Base-by-base conservation (phyloP, 495 filamentous ascomycete genomes). In the Pyronema domesticum region DNA sequence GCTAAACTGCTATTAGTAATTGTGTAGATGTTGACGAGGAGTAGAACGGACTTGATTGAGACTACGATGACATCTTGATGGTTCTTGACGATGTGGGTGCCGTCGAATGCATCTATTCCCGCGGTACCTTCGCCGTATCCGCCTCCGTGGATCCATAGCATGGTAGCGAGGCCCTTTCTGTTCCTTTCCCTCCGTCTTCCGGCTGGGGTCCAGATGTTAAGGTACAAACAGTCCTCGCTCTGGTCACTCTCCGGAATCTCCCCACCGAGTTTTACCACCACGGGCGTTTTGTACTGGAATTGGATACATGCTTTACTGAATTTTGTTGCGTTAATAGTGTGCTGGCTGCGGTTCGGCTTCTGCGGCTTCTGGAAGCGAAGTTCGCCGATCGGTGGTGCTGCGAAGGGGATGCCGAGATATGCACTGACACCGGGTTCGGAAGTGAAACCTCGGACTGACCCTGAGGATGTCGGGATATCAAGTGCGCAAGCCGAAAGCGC, bases 11-110 rank as follows among this genome's bases (percentile, higher is more conserved):
- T 54, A 18, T 15, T 11, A n/a, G 18, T 11, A 18, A 7, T 54
- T 37, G 23, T 15, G 5, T 11, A 49, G 23, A 7, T 15, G 13
- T 13, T 10, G 8, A 37, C 7, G 37, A 14, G 13, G 8, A 30
- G 37, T 10, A n/a, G 40, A 11, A 33, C 51, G 17, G 19, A 54
- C 39, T 82, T 82, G 64, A 81, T 72, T 5, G 71, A 70, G 11
- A 82, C 76, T 53, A 83, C 74, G 17, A 85, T 69, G 23, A 80
- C 70, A 37, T 70, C 68, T 48, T 79, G 68, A 23, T 67, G 57
- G 7, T 67, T 56, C 49, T 71, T 53, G 57, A 72, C 69, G 66
- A 72, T 58, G 62, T 65, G 60, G 6, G 71, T 73, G 13, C 60
- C 60, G 30, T 53, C 55, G 46, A 72, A 73, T 13, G 67, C 71